A percentile compares a stretch with the other conserved stretches of the same genome.
Evolutionary conservation across 2,329 filamentous ascomycete genomes (phyloP).

Genomic region (Hypoxylon sp.): DNA sequence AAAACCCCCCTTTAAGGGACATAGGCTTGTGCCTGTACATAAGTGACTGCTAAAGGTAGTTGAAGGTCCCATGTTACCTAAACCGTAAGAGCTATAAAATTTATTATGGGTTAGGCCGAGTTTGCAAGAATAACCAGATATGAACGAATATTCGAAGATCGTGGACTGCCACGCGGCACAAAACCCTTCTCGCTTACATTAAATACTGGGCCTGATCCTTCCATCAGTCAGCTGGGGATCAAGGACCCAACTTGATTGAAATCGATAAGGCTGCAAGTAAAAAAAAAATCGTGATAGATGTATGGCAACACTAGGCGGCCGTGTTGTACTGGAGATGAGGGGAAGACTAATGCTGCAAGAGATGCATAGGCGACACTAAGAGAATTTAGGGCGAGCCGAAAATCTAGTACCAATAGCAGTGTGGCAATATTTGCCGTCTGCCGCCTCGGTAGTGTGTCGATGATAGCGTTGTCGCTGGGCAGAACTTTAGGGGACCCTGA

Average conservation of each 20-base stretch:
- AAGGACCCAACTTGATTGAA: constrained; percentile 25
- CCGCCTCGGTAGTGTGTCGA: constrained; percentile 38
- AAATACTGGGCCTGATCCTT: constrained; percentile 25
- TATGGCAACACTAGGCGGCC: constrained; percentile 27
- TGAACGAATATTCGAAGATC: constrained; percentile 18
- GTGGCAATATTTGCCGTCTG: constrained; percentile 47
- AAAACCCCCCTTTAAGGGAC: background rate
- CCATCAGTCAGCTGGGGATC: constrained; percentile 16
- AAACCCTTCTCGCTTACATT: constrained; percentile 27
- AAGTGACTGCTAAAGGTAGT: constrained; percentile 15
- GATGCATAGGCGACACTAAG: constrained; percentile 44
- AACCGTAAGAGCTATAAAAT: constrained; percentile 19
- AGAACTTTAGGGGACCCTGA: constrained; percentile 39
- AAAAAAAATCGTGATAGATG: constrained; percentile 35
- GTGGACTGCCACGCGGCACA: constrained; percentile 34
- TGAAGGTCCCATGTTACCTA: constrained; percentile 15
- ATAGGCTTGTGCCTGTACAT: constrained; percentile 6
- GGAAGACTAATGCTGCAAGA: constrained; percentile 46
- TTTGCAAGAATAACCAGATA: constrained; percentile 30
- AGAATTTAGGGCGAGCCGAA: constrained; percentile 37
- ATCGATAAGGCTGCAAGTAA: constrained; percentile 41
- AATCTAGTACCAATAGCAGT: constrained; percentile 40
- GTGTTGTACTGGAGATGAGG: constrained; percentile 40
- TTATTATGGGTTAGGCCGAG: constrained; percentile 19
- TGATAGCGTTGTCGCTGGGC: constrained; percentile 37